phyloP scores from a whole-genome alignment of 1,284 basidiomycete species.

The Puccinia brachypodii region DNA sequence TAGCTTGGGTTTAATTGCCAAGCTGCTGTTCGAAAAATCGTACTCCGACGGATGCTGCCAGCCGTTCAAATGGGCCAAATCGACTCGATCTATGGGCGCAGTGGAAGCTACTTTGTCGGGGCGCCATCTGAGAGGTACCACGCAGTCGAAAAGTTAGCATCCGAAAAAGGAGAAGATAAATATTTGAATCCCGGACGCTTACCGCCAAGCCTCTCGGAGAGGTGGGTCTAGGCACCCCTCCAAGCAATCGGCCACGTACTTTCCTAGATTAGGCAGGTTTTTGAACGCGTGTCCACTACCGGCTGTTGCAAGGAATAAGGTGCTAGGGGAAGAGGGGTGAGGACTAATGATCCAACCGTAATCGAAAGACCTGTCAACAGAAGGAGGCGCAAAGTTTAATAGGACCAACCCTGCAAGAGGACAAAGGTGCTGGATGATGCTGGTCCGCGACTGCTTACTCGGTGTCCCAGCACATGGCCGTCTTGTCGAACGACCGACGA shows the following conservation, averaged over 20 bases:
- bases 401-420: background rate
- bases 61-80: conserved; percentile 30
- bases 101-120: conserved; percentile 26
- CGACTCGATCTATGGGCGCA: conserved; percentile 26
- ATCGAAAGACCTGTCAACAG: conserved; percentile 30
- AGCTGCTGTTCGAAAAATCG: background rate
- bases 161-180: background rate
- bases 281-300: conserved; percentile 45
- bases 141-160: background rate
- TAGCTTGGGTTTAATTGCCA: background rate
- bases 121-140: conserved; percentile 26
- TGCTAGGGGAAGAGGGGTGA: conserved; percentile 40
- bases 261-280: conserved; percentile 40
- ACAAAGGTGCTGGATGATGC: background rate
- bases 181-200: background rate
- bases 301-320: conserved; percentile 27
- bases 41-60: conserved; percentile 34
- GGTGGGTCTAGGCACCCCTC: conserved; percentile 15
- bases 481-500: conserved; percentile 9
- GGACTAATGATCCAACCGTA: conserved; percentile 40
- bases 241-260: conserved; percentile 38
- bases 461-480: conserved; percentile 39
- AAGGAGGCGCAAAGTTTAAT: background rate
- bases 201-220: conserved; percentile 26
- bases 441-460: conserved; percentile 21